Evolutionary conservation across 352 stramenopile genomes (phyloP), one percentile per base, ranked within the genome.

Genomic region (Globisporangium echinulatum): DNA sequence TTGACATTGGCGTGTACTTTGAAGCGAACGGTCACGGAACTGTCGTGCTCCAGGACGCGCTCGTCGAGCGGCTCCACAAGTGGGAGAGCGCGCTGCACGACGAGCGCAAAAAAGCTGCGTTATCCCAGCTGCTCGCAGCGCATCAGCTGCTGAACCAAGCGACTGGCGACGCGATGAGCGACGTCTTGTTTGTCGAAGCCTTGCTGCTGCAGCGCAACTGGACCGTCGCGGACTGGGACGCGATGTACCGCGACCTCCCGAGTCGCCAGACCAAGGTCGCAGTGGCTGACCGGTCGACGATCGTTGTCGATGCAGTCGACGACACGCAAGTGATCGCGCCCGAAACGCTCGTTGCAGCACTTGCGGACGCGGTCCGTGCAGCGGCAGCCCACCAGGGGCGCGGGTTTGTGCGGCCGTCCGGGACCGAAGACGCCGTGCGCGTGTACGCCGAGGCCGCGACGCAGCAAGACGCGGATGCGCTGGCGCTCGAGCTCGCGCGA

Each of bases 1-100:
- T 97, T 70, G 97, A 99, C 75, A 87, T 99, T 60, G 97, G 97
- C 40, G 88, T 99, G 47, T 99, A 99, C 84, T 99, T 99, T 75
- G 97, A 99, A 76, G 90, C 97, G 39, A 99, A 99, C 77, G 97
- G 97, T 52, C 97, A 99, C 76, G 97, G 97, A 44, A 99, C 97
- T 3, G 96, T 99, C 36, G 72, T 99, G 25, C 96, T 99, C 71
- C 96, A 90, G 54, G 81, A 96, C 44, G 69, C 79, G 49, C 79
- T 97, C 37, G 82, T 92, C 47, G 81, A 92, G 36, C 85, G 88
- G 52, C 75, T 98, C 13, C 69, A 88, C 66, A 90, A 91, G 64
- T 82, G 75, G 70, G 82, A 92, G 62, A 88, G 76, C 66, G 70
- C 71, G 59, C 58, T 89, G 44, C 76, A 87, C 58, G 85, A 91